Conservation (phyloP, 192 early-diverging fungal species). For the Coemansia sp. region DNA sequence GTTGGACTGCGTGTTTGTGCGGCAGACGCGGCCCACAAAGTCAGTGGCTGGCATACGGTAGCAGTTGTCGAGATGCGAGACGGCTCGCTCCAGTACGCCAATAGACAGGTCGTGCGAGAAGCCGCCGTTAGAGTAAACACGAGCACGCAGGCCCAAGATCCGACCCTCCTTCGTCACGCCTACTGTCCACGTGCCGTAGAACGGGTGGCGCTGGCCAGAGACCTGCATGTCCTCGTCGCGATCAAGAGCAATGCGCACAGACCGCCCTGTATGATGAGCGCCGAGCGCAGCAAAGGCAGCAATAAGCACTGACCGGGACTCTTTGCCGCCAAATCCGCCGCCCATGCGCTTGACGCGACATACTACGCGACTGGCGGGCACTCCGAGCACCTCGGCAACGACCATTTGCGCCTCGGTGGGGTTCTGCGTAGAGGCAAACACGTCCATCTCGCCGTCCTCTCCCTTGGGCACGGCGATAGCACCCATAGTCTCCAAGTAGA, state of each 20-base stretch:
- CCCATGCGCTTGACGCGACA: conserved; percentile 85
- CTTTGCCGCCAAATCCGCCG: conserved; percentile 87
- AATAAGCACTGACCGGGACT: conserved; percentile 69
- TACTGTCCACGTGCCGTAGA: conserved; percentile 76
- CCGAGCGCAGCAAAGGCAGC: conserved; percentile 70
- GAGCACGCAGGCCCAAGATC: conserved; percentile 64
- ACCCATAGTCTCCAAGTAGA: conserved; percentile 84
- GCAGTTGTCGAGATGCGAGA: conserved; percentile 81
- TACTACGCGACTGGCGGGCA: conserved; percentile 69
- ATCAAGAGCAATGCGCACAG: conserved; percentile 80
- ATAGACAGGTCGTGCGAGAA: conserved; percentile 70
- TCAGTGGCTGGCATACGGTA: conserved; percentile 76
- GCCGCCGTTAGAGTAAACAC: conserved; percentile 66
- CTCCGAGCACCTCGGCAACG: conserved; percentile 73
- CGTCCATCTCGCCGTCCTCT: conserved; percentile 81
- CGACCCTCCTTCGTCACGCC: conserved; percentile 71
- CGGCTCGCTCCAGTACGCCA: conserved; percentile 74
- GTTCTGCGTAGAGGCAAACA: conserved; percentile 79
- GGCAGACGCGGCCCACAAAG: conserved; percentile 70
- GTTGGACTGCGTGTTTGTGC: conserved; percentile 84
- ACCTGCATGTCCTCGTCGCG: conserved; percentile 86
- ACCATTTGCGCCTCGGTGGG: conserved; percentile 75
- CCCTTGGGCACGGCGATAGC: conserved; percentile 68
- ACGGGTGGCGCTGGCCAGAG: conserved; percentile 78
- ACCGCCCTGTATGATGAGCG: conserved; percentile 63